Percentiles rank a stretch among this genome's conserved stretches.
Conservation (phyloP, 225 moss, liverwort and hornwort genomes). For the Polytrichum formosum region DNA sequence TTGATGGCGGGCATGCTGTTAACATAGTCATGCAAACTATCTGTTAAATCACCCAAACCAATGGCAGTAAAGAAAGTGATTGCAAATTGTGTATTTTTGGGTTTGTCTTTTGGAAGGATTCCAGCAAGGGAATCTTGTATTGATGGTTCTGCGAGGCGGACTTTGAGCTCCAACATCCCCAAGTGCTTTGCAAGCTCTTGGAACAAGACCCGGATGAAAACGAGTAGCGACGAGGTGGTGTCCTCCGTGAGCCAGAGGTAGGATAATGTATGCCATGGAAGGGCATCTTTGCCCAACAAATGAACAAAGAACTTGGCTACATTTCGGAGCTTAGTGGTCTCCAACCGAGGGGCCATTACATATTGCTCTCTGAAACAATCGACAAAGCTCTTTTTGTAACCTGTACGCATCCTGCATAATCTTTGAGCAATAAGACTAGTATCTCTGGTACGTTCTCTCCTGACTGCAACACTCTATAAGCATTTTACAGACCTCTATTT, state of each 20-base stretch:
- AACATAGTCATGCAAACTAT: conserved; percentile 71
- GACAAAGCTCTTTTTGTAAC: conserved; percentile 46
- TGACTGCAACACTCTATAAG: conserved; percentile 40
- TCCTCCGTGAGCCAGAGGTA: conserved; percentile 46
- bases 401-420: conserved; percentile 31
- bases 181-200: conserved; percentile 82
- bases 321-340: conserved; percentile 48
- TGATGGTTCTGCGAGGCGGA: conserved; percentile 58
- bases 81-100: conserved; percentile 77
- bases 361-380: conserved; percentile 48
- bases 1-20: conserved; percentile 76
- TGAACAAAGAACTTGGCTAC: conserved; percentile 53
- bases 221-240: conserved; percentile 40
- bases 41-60: conserved; percentile 78
- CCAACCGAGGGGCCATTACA: conserved; percentile 40
- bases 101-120: conserved; percentile 84
- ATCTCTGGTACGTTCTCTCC: conserved; percentile 41
- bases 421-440: conserved; percentile 43
- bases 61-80: conserved; percentile 88
- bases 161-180: conserved; percentile 67
- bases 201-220: conserved; percentile 46
- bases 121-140: conserved; percentile 83
- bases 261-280: conserved; percentile 41
- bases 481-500: conserved; percentile 54
- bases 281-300: conserved; percentile 40